Base-by-base conservation (phyloP, 352 stramenopile genomes). In the Globisporangium parvum region DNA sequence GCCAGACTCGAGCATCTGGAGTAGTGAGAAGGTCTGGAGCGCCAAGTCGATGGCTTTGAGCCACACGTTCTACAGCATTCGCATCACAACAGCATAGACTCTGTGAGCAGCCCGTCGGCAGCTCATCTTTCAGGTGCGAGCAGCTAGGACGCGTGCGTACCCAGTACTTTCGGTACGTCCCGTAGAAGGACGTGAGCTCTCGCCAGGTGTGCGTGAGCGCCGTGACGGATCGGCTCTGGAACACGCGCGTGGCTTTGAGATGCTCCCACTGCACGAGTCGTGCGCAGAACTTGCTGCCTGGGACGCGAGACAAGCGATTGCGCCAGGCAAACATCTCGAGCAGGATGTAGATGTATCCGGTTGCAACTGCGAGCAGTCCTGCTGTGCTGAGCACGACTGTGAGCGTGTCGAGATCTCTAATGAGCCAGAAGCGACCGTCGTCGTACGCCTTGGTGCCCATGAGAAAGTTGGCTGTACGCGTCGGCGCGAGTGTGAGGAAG, bases 361-460 rank as follows among this genome's bases (percentile, higher is more conserved):
- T 6, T 2, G 53, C 41, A 2, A 80, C 24, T 2, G 60, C 15
- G 11, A 33, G 20, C 0, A 78, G 48, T 12, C 54, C 50, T 1
- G 61, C 15, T 0, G 66, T 44, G 2, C 55, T 69, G 1, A 73
- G 23, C 6, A 10, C 28, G 35, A 59, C 54, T 5, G 67, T 47
- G 28, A 45, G 35, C 21, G 42, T 18, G 10, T 69, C 51, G 5
- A 50, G 24, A 33, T 66, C 57, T 6, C 59, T 31, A 35, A 77
- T 65, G 26, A 70, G 65, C 75, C 71, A 86, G 35, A 82, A 86
- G 2, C 75, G 53, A 2, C 73, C 73, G 37, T 82, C 51, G 44
- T 84, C 73, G 28, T 82, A 74, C 21, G 66, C 54, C 4, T 20
- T 40, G 0, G 73, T 84, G 55, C 76, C 53, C 73, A 84, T 82